phyloP scores from a whole-genome alignment of 75 land plant species.

The Pseudotsuga menziesii region DNA sequence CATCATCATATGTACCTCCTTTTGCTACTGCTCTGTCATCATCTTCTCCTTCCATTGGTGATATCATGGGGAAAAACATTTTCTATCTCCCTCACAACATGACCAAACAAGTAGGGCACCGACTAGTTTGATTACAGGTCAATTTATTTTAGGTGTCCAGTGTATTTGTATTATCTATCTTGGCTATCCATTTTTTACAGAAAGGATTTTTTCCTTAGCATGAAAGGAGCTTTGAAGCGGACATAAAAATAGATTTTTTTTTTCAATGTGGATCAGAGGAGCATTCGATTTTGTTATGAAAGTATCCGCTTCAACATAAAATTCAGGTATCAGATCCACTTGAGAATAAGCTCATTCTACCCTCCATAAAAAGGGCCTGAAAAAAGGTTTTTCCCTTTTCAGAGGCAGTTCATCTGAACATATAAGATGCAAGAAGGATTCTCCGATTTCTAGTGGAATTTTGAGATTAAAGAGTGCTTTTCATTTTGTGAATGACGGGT shows the following conservation, averaged over 20 bases:
- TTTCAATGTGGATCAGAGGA: neutral
- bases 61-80: neutral
- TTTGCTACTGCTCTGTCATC: neutral
- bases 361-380: neutral
- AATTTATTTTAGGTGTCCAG: neutral
- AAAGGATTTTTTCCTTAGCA: neutral
- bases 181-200: conserved; percentile 3
- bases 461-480: neutral
- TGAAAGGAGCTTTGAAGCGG: neutral
- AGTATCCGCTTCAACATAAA: neutral
- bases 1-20: conserved; percentile 1
- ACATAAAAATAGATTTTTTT: neutral
- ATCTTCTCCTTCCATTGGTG: neutral
- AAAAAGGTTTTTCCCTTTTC: neutral
- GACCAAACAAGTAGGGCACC: neutral
- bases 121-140: neutral
- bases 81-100: neutral
- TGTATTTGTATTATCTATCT: conserved; percentile 6
- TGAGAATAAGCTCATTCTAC: conserved; percentile 1
- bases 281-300: too few species aligned
- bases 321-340: neutral
- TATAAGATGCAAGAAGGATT: too few species aligned
- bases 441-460: too few species aligned
- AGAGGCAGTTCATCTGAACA: neutral
- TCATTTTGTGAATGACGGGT: neutral